These are phyloP conservation scores for Lactarius trivialis DNA, from an alignment of 768 basidiomycete genomes.

Conservation along the genomic window DNA sequence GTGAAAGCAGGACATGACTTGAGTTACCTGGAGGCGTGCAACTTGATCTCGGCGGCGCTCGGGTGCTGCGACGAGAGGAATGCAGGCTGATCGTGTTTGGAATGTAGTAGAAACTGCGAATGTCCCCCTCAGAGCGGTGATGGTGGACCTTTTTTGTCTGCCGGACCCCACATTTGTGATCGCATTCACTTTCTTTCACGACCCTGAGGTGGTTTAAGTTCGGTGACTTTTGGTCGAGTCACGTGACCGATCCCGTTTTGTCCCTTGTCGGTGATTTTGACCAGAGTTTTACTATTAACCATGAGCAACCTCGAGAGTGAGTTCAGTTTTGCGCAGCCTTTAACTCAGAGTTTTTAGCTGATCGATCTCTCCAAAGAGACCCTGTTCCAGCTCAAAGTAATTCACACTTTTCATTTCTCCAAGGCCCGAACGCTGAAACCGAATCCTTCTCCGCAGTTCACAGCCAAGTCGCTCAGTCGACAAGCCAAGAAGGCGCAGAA, in stretches of 20 bases:
- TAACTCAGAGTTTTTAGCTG: neutral
- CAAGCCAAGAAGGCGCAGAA: constrained; percentile 98
- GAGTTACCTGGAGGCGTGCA: neutral
- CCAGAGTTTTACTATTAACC: constrained; percentile 1
- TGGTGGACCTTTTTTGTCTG: neutral
- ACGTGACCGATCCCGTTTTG: neutral
- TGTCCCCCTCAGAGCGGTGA: neutral
- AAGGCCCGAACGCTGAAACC: neutral
- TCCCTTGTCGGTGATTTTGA: neutral
- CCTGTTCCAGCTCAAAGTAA: constrained; percentile 96
- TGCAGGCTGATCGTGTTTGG: neutral
- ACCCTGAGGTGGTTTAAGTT: too few relatives aligned
- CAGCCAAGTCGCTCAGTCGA: constrained; percentile 87
- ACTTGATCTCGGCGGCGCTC: too few relatives aligned
- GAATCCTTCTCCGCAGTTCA: constrained; percentile 58
- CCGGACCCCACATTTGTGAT: neutral
- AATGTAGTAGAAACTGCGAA: neutral
- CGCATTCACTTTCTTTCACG: too few relatives aligned
- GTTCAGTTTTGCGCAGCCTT: constrained; percentile 30
- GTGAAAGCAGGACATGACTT: neutral
- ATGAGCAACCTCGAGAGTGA: constrained; percentile 90
- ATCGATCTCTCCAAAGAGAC: constrained; percentile 61
- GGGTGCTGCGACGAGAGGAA: neutral
- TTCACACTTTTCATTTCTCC: neutral
- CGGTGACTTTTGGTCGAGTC: too few relatives aligned